Evolutionary conservation across 2,329 filamentous ascomycete species (phyloP), one percentile per base, ranked within the genome.

Genomic region (Scytalidium lignicola): DNA sequence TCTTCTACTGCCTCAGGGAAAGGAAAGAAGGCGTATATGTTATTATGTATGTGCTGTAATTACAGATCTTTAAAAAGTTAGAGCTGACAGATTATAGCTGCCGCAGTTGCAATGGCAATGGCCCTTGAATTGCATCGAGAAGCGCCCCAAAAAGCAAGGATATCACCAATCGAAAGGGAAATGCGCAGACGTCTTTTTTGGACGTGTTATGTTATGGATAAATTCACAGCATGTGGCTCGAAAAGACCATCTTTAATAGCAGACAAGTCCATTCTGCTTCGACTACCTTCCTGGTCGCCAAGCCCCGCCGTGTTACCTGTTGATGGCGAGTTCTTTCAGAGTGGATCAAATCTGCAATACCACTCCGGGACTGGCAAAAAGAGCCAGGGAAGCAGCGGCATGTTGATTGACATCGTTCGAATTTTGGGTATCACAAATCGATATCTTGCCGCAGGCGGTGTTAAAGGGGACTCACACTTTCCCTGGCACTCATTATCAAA

Each of bases 401-500:
- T 95, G 79, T 76, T 95, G 23, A 89, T 95, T 56, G 88, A 93
- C 60, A 91, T 95, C 54, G 83, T 83, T 22, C 83, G 88, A 28
- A 88, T 95, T 42, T 75, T 95, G 6, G 89, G 90, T 28, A 85
- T 85, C 51, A 92, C 89, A 1, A 93, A 91, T 61, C 80, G 84
- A 51, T 95, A 95, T 65, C 75, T 95, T 44, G 88, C 89, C 8
- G 86, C 87, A 2, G 90, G 89, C 6, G 90, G 90, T 28, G 88
- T 93, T 49, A 93, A 92, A 67, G 88, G 88, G 23, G 89, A 95
- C 62, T 90, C 88, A 0, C 89, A 95, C 65, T 95, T 95, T 56
- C 90, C 90, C 9, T 95, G 90, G 90, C 89, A 95, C 63, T 83
- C 88, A 1, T 75, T 91, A 18, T 95, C 90, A 5, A 91, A 86